Evolutionary conservation across 768 basidiomycete genomes (phyloP).

Genomic region (Zangia roseola): DNA sequence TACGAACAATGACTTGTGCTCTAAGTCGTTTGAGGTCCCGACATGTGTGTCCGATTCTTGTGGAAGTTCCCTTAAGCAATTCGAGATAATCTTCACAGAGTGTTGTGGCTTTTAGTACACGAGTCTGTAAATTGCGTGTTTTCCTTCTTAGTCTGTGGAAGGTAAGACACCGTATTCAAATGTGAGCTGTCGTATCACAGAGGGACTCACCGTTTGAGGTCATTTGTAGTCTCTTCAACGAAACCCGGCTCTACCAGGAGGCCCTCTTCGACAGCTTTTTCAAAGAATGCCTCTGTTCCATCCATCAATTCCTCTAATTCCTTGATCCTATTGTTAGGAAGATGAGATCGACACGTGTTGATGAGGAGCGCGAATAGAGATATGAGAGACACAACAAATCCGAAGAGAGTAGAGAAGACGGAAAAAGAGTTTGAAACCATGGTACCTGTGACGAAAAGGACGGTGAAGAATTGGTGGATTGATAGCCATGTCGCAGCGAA

Average conservation of each 20-base stretch:
- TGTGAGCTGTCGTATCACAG: neutral
- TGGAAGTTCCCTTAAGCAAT: neutral
- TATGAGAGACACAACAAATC: neutral
- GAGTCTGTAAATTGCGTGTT: neutral
- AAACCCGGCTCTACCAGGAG: neutral
- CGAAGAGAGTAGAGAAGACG: neutral
- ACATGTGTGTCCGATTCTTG: neutral
- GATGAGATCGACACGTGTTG: neutral
- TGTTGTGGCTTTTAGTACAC: neutral
- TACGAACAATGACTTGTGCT: neutral
- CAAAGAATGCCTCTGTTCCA: neutral
- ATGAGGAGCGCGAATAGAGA: neutral
- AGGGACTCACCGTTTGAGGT: neutral
- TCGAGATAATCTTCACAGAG: neutral
- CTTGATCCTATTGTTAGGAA: neutral
- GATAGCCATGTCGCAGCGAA: neutral
- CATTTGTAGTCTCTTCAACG: neutral
- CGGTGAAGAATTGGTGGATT: neutral
- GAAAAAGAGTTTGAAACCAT: neutral
- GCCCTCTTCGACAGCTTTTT: neutral
- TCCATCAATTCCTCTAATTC: neutral
- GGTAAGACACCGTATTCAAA: too few species aligned
- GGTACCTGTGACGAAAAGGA: neutral
- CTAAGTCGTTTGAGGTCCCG: neutral
- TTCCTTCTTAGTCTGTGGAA: neutral